Evolutionary conservation across 75 land plant species (phyloP).

Genomic region (Picea sitchensis): DNA sequence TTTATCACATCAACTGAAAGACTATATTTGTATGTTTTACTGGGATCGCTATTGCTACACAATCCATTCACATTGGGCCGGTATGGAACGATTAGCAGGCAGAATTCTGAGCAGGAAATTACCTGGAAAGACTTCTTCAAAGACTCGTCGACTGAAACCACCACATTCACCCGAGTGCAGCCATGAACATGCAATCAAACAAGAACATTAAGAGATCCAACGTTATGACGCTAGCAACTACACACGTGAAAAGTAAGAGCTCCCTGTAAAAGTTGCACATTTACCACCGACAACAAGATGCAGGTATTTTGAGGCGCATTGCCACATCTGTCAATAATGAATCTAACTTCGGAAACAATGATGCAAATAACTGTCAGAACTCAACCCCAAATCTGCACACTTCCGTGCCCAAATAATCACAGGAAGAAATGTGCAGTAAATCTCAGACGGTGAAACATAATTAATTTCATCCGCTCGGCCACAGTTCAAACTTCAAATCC

Average conservation of each 20-base stretch:
- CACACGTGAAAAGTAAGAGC: not conserved
- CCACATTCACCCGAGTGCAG: too few relatives aligned
- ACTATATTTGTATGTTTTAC: not conserved
- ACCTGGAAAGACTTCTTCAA: slow-evolving; percentile 7
- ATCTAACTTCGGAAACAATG: too few relatives aligned
- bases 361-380: too few relatives aligned
- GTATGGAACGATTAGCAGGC: not conserved
- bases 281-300: not conserved
- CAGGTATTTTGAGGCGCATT: not conserved
- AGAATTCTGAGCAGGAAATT: not conserved
- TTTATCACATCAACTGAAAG: not conserved
- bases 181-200: not conserved
- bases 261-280: not conserved
- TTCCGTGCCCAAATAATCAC: too few relatives aligned
- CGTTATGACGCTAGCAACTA: not conserved
- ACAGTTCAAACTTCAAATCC: not conserved
- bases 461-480: not conserved
- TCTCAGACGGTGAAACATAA: not conserved
- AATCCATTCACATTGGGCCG: too few relatives aligned
- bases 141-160: not conserved
- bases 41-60: too few relatives aligned
- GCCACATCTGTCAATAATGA: not conserved
- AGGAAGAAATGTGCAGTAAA: not conserved
- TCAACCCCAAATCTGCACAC: too few relatives aligned
- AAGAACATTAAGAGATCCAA: not conserved